These are phyloP conservation scores for Coemansia sp. DNA, from an alignment of 192 early-diverging fungal species.

Conservation along the genomic window DNA sequence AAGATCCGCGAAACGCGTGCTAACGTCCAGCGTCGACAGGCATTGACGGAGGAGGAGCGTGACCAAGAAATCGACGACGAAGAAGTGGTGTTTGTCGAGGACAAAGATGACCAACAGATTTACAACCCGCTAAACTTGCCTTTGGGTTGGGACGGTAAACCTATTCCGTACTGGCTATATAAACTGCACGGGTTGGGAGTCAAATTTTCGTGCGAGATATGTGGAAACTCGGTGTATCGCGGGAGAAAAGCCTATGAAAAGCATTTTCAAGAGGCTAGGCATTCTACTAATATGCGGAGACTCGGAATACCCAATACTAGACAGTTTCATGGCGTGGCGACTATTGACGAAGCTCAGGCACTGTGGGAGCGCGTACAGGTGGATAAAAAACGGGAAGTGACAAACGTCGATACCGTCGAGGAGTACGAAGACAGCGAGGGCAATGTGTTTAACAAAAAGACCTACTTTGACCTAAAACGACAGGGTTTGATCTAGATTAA, in stretches of 20 bases:
- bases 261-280: slow-evolving; percentile 95
- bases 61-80: slow-evolving; percentile 74
- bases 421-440: slow-evolving; percentile 87
- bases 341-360: slow-evolving; percentile 85
- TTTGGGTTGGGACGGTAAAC: slow-evolving; percentile 98
- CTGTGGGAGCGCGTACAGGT: slow-evolving; percentile 89
- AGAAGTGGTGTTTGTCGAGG: slow-evolving; percentile 66
- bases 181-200: slow-evolving; percentile 95
- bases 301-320: slow-evolving; percentile 88
- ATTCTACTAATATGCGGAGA: slow-evolving; percentile 92
- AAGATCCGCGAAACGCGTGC: slow-evolving; percentile 79
- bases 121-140: slow-evolving; percentile 98
- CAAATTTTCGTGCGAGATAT: slow-evolving; percentile 96
- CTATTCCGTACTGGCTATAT: slow-evolving; percentile 99
- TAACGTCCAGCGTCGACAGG: slow-evolving; percentile 90
- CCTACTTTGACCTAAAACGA: slow-evolving; percentile 81
- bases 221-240: slow-evolving; percentile 93
- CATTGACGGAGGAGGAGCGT: slow-evolving; percentile 86
- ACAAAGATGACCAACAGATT: slow-evolving; percentile 79
- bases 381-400: slow-evolving; percentile 64
- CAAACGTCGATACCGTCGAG: slow-evolving; percentile 84
- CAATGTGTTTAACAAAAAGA: slow-evolving; percentile 89
- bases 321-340: slow-evolving; percentile 90
- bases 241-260: slow-evolving; percentile 95
- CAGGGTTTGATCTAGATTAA: slow-evolving; percentile 73